Base-by-base conservation (phyloP, 345 rosid species). In the Citrus sp. region DNA sequence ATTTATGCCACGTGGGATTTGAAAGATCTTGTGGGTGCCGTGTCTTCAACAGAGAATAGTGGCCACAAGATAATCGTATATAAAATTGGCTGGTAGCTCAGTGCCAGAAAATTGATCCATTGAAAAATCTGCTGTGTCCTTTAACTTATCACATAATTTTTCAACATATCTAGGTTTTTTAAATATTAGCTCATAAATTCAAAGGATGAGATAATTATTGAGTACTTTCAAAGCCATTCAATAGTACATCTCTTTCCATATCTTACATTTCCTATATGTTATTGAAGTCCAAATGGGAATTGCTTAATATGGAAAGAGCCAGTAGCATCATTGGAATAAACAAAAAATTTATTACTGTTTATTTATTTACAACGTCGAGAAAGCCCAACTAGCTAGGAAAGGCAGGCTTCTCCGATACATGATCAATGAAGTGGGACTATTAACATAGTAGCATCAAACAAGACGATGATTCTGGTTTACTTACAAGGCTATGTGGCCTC, bases 1-100 rank as follows among this genome's bases (percentile, higher is more conserved):
- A 27, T 67, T 72, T 14, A 3, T 75, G 89, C 87, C 93, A 88
- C 67, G 82, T 92, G 73, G 87, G 71, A 38, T 77, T 72, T 67
- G 19, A 22, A 60, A 78, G 79, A 89, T 83, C 81, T 82, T 78
- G 71, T 79, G 72, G 73, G 71, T 28, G 24, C 77, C 74, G 34
- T 64, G 34, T 46, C 6, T 63, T 51, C 61, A 51, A 25, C 59
- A 3, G 59, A 25, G 73, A 25, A 49, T 54, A 19, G n/a, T 18
- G 40, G 18, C 74, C 74, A 54, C 62, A 51, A 5, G 59, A 51
- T 71, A 66, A 0, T 66, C 1, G 13, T 3, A 27, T 66, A 3
- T 46, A 46, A 66, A 21, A 35, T 9, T 66, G 25, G 69, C 46
- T 4, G 9, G 69, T 19, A 21, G 25, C 25, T 4, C 27, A 24